These are phyloP conservation scores for Iris pallida DNA, from an alignment of 116 monocot species.

Conservation along the genomic window DNA sequence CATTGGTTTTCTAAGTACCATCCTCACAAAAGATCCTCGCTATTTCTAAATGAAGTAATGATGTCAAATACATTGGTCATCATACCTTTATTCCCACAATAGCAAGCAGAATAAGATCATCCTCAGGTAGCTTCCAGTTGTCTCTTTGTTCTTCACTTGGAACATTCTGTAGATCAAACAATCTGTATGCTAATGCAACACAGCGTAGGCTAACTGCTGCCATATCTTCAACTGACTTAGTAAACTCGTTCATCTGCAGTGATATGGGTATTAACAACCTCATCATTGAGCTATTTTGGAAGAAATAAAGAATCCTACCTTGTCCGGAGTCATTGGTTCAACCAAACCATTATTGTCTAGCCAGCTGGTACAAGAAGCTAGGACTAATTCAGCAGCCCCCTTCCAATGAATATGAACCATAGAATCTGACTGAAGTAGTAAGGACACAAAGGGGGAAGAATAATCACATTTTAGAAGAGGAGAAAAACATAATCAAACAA, in stretches of 20 bases:
- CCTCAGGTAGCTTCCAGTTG: constrained; percentile 65
- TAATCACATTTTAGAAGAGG: no score
- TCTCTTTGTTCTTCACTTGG: constrained; percentile 61
- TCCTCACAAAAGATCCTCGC: not conserved
- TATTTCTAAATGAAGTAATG: not conserved
- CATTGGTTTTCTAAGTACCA: not conserved
- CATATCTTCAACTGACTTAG: constrained; percentile 82
- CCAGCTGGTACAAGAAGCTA: constrained; percentile 79
- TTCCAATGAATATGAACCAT: constrained; percentile 94
- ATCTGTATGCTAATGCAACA: constrained; percentile 81
- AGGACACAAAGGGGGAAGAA: constrained; percentile 1
- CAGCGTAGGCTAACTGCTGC: constrained; percentile 78
- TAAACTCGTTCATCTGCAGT: constrained; percentile 58
- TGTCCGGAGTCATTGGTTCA: constrained; percentile 46
- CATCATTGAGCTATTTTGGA: not conserved
- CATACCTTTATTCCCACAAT: constrained; percentile 33
- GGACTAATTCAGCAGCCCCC: constrained; percentile 95
- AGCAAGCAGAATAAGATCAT: constrained; percentile 63
- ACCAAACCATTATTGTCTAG: constrained; percentile 51
- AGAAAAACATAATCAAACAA: no score
- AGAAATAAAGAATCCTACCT: constrained; percentile 36
- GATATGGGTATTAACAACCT: not conserved
- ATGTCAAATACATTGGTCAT: not conserved
- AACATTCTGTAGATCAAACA: constrained; percentile 37
- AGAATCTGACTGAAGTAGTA: constrained; percentile 31